These are phyloP conservation scores for Xylaria acuta DNA, from an alignment of 495 filamentous ascomycete species.

Conservation along the genomic window DNA sequence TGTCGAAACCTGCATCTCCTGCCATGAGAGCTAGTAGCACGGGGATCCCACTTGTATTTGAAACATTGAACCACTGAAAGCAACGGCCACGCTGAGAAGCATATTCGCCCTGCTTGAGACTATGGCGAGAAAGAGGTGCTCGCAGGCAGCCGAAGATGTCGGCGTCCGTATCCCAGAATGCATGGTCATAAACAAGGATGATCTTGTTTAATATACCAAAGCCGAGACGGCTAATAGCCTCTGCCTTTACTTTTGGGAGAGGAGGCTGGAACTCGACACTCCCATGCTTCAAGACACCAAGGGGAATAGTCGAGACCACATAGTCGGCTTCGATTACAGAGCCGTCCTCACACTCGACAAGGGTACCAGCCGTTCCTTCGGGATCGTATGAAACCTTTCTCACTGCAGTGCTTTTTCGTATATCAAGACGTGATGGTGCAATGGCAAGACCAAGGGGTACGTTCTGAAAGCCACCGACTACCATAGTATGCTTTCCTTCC, in stretches of 20 bases:
- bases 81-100: slow-evolving; percentile 73
- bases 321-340: slow-evolving; percentile 78
- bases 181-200: slow-evolving; percentile 83
- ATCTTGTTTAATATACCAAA: slow-evolving; percentile 97
- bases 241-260: slow-evolving; percentile 83
- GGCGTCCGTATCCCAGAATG: slow-evolving; percentile 90
- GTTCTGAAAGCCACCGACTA: slow-evolving; percentile 91
- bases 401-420: slow-evolving; percentile 67
- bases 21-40: slow-evolving; percentile 94
- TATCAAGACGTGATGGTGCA: slow-evolving; percentile 77
- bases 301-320: slow-evolving; percentile 84
- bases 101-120: slow-evolving; percentile 60
- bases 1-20: slow-evolving; percentile 88
- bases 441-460: slow-evolving; percentile 82
- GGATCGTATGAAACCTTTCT: slow-evolving; percentile 40
- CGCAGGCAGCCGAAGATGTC: slow-evolving; percentile 95
- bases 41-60: slow-evolving; percentile 85
- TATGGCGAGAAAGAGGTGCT: slow-evolving; percentile 62
- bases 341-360: slow-evolving; percentile 81
- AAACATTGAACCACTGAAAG: slow-evolving; percentile 97
- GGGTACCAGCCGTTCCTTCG: slow-evolving; percentile 46
- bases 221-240: slow-evolving; percentile 83
- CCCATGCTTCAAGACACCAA: slow-evolving; percentile 85
- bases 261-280: slow-evolving; percentile 80
- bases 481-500: slow-evolving; percentile 89